phyloP scores from a whole-genome alignment of 208 protist genomes.

The Leishmania gerbilli region DNA sequence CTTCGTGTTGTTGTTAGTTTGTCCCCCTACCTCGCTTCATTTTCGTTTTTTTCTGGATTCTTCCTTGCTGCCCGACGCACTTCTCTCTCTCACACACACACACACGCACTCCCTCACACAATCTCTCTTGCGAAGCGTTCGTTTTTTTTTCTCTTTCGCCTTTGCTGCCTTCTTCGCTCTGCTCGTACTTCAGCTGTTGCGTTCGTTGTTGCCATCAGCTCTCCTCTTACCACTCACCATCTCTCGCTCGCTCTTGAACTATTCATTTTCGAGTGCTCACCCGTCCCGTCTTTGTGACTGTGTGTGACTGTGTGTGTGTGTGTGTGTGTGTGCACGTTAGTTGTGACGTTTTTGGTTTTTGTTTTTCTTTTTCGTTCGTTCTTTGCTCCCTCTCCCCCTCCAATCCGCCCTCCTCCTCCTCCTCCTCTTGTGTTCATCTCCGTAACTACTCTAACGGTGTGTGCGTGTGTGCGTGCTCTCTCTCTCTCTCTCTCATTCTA shows the following conservation, averaged over 20 bases:
- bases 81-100: neutral
- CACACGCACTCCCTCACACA: too few species aligned
- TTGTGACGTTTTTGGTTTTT: conserved; percentile 8
- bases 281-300: neutral
- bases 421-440: too few species aligned
- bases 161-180: neutral
- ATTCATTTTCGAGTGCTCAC: neutral
- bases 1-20: neutral
- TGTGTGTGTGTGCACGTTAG: neutral
- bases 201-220: neutral
- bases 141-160: neutral
- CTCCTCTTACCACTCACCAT: neutral
- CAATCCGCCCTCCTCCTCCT: too few species aligned
- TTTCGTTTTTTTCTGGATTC: neutral
- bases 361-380: neutral
- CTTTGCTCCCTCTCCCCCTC: neutral
- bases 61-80: neutral
- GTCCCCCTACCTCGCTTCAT: neutral
- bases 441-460: neutral
- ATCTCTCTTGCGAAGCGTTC: neutral
- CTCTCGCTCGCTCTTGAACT: neutral
- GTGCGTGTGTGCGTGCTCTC: neutral
- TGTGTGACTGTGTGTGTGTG: neutral
- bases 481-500: neutral
- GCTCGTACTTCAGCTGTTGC: neutral